Evolutionary conservation across 2,329 filamentous ascomycete species (phyloP).

Genomic region (Penicillium sp.): DNA sequence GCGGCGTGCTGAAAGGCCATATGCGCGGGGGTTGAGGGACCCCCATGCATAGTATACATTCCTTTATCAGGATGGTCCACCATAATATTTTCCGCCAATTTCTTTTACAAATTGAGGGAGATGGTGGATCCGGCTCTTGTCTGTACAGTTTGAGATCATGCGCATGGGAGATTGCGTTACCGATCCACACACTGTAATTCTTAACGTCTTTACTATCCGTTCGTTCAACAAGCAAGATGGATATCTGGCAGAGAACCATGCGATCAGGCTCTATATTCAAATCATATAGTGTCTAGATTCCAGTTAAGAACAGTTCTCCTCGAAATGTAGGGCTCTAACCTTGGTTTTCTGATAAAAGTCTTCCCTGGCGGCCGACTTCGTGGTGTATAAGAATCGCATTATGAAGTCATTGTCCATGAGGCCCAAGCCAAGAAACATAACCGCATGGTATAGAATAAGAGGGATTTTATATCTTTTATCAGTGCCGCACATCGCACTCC

Average conservation of each 20-base stretch:
- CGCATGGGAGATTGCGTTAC: too few species aligned
- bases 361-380: neutral
- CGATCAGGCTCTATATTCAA: neutral
- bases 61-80: too few species aligned
- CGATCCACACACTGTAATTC: too few species aligned
- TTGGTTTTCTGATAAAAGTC: neutral
- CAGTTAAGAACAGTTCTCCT: neutral
- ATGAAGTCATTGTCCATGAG: neutral
- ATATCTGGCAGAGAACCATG: neutral
- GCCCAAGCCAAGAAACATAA: neutral
- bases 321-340: neutral
- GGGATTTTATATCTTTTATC: neutral
- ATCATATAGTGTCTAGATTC: neutral
- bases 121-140: too few species aligned
- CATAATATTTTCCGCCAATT: too few species aligned
- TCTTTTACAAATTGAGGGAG: too few species aligned
- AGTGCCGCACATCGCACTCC: neutral
- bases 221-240: neutral
- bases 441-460: constrained; percentile 2
- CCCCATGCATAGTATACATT: too few species aligned
- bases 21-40: too few species aligned
- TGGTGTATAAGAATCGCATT: neutral
- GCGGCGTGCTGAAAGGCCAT: too few species aligned
- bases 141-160: too few species aligned
- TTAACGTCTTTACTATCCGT: neutral